Percentiles rank a stretch among this genome's conserved stretches.
phyloP scores from a whole-genome alignment of 2,329 filamentous ascomycete genomes.

The Sporothrix pseudoabietina region DNA sequence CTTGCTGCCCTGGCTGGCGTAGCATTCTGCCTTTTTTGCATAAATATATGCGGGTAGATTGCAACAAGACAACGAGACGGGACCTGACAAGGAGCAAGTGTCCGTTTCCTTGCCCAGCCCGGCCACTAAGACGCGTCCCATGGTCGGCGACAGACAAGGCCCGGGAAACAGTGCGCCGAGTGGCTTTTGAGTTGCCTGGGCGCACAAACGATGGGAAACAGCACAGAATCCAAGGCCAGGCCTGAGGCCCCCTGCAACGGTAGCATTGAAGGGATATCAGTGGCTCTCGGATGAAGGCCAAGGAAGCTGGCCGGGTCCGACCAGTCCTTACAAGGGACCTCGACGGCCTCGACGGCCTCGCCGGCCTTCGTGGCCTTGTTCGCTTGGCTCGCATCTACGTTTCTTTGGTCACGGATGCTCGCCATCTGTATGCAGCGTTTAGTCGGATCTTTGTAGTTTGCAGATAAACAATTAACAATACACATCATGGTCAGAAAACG shows the following conservation, averaged over 20 bases:
- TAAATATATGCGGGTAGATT: slow-evolving; percentile 19
- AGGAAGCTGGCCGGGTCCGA: not conserved
- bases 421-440: not conserved
- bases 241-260: not conserved
- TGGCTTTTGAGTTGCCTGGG: not conserved
- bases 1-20: not conserved
- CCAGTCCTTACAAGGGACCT: not conserved
- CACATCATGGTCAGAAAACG: not conserved
- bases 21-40: not conserved
- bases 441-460: not conserved
- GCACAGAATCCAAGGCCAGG: not conserved
- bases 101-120: not conserved
- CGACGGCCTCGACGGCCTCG: not conserved
- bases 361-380: not conserved
- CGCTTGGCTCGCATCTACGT: not conserved
- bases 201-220: not conserved
- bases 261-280: not conserved
- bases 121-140: not conserved
- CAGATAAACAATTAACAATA: not conserved
- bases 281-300: not conserved
- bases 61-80: not conserved
- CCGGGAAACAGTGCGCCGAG: not conserved
- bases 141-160: not conserved
- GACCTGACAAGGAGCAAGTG: not conserved
- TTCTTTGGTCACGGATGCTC: not conserved